Conservation (phyloP, 208 protist species). For the Lotmaria passim region DNA sequence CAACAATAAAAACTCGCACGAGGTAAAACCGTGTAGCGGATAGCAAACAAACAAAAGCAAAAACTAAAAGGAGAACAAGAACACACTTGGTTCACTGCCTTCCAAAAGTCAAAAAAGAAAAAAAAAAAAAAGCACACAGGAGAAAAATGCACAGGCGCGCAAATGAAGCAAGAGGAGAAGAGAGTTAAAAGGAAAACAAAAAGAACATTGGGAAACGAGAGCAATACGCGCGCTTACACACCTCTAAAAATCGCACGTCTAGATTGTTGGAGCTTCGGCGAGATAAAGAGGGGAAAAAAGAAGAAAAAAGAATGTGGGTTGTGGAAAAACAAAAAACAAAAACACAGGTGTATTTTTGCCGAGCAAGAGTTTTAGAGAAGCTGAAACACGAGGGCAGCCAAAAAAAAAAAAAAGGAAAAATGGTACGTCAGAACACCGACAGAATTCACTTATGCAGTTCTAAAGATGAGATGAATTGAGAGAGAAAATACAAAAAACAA, state of each 20-base stretch:
- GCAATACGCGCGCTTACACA: too few relatives aligned
- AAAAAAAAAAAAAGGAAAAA: conserved; percentile 19
- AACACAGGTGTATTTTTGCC: too few relatives aligned
- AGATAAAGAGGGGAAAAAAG: conserved; percentile 1
- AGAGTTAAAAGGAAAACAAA: conserved; percentile 15
- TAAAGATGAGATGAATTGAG: not conserved
- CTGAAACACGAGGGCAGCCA: not conserved
- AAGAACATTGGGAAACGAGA: not conserved
- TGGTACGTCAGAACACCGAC: too few relatives aligned
- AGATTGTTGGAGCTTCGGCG: too few relatives aligned
- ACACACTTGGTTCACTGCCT: too few relatives aligned
- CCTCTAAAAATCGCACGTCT: too few relatives aligned
- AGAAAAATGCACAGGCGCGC: conserved; percentile 4
- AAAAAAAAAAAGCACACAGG: not conserved
- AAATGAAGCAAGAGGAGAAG: too few relatives aligned
- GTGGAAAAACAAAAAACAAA: too few relatives aligned
- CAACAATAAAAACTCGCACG: conserved; percentile 2
- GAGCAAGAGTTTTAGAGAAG: too few relatives aligned
- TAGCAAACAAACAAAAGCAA: not conserved
- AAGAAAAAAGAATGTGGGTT: too few relatives aligned
- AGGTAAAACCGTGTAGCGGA: conserved; percentile 6
- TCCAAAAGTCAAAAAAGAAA: conserved; percentile 15
- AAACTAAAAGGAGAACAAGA: not conserved
- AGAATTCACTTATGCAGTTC: too few relatives aligned
- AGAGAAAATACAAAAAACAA: conserved; percentile 25